A percentile compares a stretch with the other conserved stretches of the same genome.
Evolutionary conservation across 345 rosid species (phyloP).

Genomic region (Citrus unshiu): DNA sequence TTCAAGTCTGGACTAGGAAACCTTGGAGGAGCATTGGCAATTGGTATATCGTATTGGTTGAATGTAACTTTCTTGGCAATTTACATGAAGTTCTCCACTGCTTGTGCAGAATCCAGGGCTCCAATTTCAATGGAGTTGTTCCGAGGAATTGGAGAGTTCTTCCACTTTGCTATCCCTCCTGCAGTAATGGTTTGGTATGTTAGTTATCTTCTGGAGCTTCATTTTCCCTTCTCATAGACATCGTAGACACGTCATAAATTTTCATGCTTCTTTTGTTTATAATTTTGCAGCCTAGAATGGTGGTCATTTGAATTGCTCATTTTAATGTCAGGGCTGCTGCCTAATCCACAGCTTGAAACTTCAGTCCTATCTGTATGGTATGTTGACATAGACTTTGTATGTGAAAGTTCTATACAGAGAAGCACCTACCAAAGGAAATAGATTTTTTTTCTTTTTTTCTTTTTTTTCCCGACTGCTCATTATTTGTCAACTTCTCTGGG

Average conservation of each 20-base stretch:
- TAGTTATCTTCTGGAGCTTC: background rate
- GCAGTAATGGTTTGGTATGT: constrained; percentile 69
- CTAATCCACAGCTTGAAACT: constrained; percentile 83
- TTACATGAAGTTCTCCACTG: no score
- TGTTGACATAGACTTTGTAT: constrained; percentile 1
- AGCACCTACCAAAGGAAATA: background rate
- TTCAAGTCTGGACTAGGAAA: constrained; percentile 47
- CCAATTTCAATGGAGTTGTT: no score
- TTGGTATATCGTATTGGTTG: no score
- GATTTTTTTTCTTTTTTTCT: no score
- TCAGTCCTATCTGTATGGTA: constrained; percentile 89
- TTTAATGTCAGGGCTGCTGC: constrained; percentile 71
- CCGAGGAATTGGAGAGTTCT: constrained; percentile 53
- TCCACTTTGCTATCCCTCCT: constrained; percentile 68
- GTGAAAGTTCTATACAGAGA: no score
- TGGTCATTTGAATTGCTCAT: constrained; percentile 88
- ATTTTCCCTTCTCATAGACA: background rate
- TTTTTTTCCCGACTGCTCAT: no score
- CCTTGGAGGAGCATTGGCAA: no score
- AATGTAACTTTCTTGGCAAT: no score
- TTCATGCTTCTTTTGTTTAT: background rate
- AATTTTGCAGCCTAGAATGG: constrained; percentile 74
- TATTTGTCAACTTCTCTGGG: no score
- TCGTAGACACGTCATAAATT: background rate
- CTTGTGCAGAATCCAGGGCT: no score